Evolutionary conservation across 192 early-diverging fungal species (phyloP), one percentile per base, ranked within the genome.

Genomic region (Gaertneriomyces semiglobifer): DNA sequence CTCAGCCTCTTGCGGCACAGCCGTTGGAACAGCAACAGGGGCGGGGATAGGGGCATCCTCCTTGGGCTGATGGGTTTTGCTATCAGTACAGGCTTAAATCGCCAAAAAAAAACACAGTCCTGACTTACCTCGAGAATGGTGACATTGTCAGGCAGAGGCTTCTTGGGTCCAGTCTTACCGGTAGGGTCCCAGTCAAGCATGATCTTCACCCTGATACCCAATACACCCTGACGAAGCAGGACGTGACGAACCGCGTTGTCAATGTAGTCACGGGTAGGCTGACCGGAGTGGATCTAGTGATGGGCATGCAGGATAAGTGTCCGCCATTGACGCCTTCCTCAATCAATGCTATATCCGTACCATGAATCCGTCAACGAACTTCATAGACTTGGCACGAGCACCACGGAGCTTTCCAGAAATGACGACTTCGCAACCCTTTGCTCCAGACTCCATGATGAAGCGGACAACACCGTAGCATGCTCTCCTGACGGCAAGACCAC

Each of bases 171-270:
- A 65, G 83, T 72, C 74, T 88, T 92, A 74, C 96, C 96, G 69
- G 85, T 90, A 56, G 92, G 93, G 80, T 98, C 96, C 74, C 79
- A 88, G 62, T 91, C 91, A 68, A 92, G 86, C 96, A 98, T 98
- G 75, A 98, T 98, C 92, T 98, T 98, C 81, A 98, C 96, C 89
- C 95, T 95, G 87, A 98, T 91, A 82, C 96, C 96, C 59, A 98
- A 81, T 61, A 98, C 95, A 86, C 96, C 96, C 82, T 98, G 96
- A 75, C 93, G 89, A 78, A 98, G 88, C 68, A 96, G 84, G 66
- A 98, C 96, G 91, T 95, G 94, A 72, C 96, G 92, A 68, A 93
- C 90, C 58, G 96, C 94, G 55, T 85, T 82, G 87, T 96, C 93
- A 76, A 98, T 95, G 79, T 87, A 95, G 80, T 95, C 92, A 77